These are phyloP conservation scores for Priceomyces haplophilus DNA, from an alignment of 805 yeast genomes.

Conservation along the genomic window DNA sequence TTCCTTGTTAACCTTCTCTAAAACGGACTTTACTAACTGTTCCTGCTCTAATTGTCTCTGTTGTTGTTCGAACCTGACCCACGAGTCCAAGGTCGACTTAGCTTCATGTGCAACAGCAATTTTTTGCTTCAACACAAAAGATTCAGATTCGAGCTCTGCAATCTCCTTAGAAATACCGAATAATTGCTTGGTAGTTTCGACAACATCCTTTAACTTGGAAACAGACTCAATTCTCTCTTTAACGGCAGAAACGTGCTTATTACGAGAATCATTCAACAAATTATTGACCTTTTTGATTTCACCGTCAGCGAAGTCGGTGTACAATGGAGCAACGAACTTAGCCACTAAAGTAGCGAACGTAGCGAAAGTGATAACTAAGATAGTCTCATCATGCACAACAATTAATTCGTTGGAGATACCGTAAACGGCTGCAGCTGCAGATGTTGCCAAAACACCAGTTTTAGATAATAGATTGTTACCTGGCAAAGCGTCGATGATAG, in stretches of 20 bases:
- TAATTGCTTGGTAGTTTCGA: slow-evolving; percentile 83
- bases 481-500: slow-evolving; percentile 89
- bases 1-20: slow-evolving; percentile 84
- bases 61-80: slow-evolving; percentile 98
- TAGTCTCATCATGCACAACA: slow-evolving; percentile 91
- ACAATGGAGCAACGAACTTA: slow-evolving; percentile 89
- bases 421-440: slow-evolving; percentile 90
- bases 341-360: slow-evolving; percentile 73
- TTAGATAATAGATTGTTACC: slow-evolving; percentile 84
- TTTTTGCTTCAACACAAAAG: slow-evolving; percentile 89
- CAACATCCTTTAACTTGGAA: slow-evolving; percentile 86
- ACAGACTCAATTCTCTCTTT: slow-evolving; percentile 88
- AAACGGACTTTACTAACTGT: slow-evolving; percentile 82
- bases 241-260: slow-evolving; percentile 88
- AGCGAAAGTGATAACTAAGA: slow-evolving; percentile 74
- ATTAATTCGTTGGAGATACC: slow-evolving; percentile 92
- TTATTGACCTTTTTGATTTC: slow-evolving; percentile 78
- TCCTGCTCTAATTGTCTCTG: slow-evolving; percentile 95
- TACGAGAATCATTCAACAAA: slow-evolving; percentile 82
- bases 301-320: slow-evolving; percentile 89
- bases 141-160: slow-evolving; percentile 90
- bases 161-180: slow-evolving; percentile 96
- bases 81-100: slow-evolving; percentile 91
- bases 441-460: slow-evolving; percentile 93
- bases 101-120: slow-evolving; percentile 88